Percentiles rank a stretch among this genome's conserved stretches.
These are phyloP conservation scores for Corrigiola litoralis DNA, from an alignment of 179 eudicot species.

Conservation along the genomic window DNA sequence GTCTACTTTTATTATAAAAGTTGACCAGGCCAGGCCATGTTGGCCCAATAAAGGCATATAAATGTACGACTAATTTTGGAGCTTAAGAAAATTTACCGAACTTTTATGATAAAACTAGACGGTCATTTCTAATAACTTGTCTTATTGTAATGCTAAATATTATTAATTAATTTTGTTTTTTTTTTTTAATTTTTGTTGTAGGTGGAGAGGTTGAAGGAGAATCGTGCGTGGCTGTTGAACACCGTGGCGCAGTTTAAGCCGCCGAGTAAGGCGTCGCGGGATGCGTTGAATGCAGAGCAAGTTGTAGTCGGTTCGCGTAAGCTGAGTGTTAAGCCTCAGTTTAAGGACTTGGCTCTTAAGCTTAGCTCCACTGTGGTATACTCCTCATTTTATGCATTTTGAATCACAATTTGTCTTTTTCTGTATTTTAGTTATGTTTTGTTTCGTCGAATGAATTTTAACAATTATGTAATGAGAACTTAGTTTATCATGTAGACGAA, in stretches of 20 bases:
- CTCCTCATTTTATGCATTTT: conserved; percentile 5
- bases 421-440: background rate
- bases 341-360: conserved; percentile 65
- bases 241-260: conserved; percentile 62
- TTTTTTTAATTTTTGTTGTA: conserved; percentile 11
- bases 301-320: conserved; percentile 57
- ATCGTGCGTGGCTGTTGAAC: conserved; percentile 78
- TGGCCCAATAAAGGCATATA: no score
- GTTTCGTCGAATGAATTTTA: no score
- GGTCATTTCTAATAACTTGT: background rate
- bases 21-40: no score
- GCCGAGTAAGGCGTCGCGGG: conserved; percentile 59
- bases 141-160: no score
- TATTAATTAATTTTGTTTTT: no score
- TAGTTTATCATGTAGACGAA: no score
- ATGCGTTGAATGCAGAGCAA: conserved; percentile 55
- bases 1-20: no score
- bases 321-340: conserved; percentile 52
- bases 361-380: conserved; percentile 66
- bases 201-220: conserved; percentile 69
- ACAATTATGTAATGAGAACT: no score
- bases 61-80: background rate
- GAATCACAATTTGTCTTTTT: no score
- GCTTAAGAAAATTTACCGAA: background rate
- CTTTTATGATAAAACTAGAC: background rate